These are phyloP conservation scores for Lunularia cruciata DNA, from an alignment of 225 moss, liverwort and hornwort genomes.

Conservation along the genomic window DNA sequence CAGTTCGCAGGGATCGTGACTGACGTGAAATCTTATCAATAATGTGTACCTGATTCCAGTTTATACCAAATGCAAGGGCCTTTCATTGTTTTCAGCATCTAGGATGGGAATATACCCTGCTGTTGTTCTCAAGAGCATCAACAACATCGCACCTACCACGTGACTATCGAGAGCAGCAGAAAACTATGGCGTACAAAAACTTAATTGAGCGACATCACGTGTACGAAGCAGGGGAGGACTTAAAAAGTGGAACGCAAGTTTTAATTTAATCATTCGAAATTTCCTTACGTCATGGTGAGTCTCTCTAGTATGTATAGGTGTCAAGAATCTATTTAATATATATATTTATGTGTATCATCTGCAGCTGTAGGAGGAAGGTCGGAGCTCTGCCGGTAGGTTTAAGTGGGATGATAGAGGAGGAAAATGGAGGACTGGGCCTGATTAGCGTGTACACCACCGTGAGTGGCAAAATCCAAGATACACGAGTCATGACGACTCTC, in stretches of 20 bases:
- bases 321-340: not conserved
- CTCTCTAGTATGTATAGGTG: not conserved
- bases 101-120: no score
- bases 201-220: not conserved
- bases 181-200: no score
- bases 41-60: no score
- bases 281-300: not conserved
- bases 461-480: not conserved
- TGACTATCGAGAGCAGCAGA: no score
- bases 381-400: not conserved
- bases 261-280: not conserved
- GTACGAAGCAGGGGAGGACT: not conserved
- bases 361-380: not conserved
- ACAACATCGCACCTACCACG: no score
- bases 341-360: not conserved
- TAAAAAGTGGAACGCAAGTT: not conserved
- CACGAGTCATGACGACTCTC: no score
- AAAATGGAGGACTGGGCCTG: not conserved
- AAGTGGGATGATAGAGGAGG: not conserved
- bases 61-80: no score
- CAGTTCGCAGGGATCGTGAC: no score
- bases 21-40: no score
- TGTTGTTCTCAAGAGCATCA: no score
- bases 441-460: not conserved
- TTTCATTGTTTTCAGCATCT: no score